Evolutionary conservation across 2,329 filamentous ascomycete genomes (phyloP), one percentile per base, ranked within the genome.

Genomic region (Cordyceps militaris): DNA sequence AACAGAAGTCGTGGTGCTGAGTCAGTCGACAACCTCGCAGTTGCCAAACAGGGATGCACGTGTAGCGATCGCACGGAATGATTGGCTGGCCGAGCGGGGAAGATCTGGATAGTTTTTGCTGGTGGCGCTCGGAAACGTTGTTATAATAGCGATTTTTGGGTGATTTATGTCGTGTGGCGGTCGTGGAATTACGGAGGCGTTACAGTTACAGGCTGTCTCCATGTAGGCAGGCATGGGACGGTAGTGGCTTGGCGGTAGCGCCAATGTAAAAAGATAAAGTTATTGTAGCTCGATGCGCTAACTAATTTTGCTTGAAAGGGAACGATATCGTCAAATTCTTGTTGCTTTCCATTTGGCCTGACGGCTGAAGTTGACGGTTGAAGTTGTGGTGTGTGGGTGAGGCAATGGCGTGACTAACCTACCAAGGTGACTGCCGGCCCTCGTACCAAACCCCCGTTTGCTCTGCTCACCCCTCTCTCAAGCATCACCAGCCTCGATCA

Each of bases 11-110:
- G 49, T 40, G n/a, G 26, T 26, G 50, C n/a, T 44, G 13, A 34
- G 34, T 21, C 21, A 23, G 51, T n/a, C 24, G 13, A 36, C 14
- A 4, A n/a, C 21, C 21, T n/a, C 14, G 16, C 7, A 56, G n/a
- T 32, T 56, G 34, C 56, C 48, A 47, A 46, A 58, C 21, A 40
- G 30, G 48, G 56, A 50, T n/a, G 48, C 56, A 58, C 56, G 56
- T 58, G 56, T 44, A 30, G 3, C 16, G 16, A 3, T 23, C 2
- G 9, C 10, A 13, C 16, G n/a, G 3, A 6, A 10, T 58, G 47
- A 58, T 58, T 58, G 48, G 56, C 24, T 8, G 10, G n/a, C 40
- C 16, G 30, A 7, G 23, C 21, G 36, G 23, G 26, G 11, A 19
- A 26, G 43, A 56, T 49, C 53, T 56, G 44, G 34, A 30, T 40